Evolutionary conservation across 2,329 filamentous ascomycete genomes (phyloP).

Genomic region (Trichothecium roseum): DNA sequence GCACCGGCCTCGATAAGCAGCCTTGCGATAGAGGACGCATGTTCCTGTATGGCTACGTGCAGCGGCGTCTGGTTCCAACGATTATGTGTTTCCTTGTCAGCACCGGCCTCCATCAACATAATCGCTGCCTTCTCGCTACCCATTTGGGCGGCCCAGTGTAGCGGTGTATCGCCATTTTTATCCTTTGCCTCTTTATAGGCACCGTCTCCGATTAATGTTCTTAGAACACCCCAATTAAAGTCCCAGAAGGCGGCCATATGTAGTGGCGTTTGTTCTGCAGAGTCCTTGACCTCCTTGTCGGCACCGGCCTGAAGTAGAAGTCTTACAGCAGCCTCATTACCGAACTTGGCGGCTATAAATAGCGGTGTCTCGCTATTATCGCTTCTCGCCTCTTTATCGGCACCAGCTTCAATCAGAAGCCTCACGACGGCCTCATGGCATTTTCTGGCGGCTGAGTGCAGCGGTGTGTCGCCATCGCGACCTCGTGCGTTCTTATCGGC

Average conservation of each 20-base stretch:
- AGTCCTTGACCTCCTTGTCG: too few relatives aligned
- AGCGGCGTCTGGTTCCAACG: not conserved
- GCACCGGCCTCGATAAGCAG: constrained; percentile 2
- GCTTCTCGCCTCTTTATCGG: constrained; percentile 1
- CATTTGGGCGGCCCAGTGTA: constrained; percentile 1
- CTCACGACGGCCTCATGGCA: not conserved
- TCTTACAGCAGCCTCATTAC: too few relatives aligned
- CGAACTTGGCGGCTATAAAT: too few relatives aligned
- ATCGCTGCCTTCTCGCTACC: not conserved
- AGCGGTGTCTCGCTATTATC: not conserved
- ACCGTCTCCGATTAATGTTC: constrained; percentile 1
- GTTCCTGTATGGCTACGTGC: not conserved
- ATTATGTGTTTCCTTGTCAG: not conserved
- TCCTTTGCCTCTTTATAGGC: not conserved
- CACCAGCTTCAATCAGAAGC: constrained; percentile 1
- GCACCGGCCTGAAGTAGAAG: too few relatives aligned
- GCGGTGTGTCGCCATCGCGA: not conserved
- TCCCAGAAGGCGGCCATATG: too few relatives aligned
- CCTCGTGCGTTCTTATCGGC: not conserved
- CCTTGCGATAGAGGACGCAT: not conserved
- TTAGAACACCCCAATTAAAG: too few relatives aligned
- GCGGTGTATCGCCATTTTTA: not conserved
- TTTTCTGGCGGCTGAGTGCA: not conserved
- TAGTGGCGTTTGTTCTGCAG: too few relatives aligned
- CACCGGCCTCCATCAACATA: constrained; percentile 1